Evolutionary conservation across 106 monocot genomes (phyloP).

Genomic region (Dendrobium chrysotoxum): DNA sequence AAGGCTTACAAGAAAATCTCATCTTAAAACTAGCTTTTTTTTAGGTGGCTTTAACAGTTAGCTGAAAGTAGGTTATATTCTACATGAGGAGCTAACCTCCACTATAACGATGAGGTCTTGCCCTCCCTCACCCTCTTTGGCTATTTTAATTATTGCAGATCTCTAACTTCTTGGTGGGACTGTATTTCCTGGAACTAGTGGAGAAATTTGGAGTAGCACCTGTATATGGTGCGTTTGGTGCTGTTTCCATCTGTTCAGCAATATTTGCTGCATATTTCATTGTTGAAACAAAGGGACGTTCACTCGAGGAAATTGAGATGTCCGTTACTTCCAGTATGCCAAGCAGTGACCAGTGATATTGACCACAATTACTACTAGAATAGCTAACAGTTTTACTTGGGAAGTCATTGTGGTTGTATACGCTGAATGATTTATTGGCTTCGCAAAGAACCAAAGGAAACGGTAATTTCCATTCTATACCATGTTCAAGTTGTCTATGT

Average conservation of each 20-base stretch:
- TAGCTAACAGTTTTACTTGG: too few species aligned
- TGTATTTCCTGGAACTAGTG: slow-evolving; percentile 70
- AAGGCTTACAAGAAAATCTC: not conserved
- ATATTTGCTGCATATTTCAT: slow-evolving; percentile 55
- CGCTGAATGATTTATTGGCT: not conserved
- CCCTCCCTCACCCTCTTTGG: too few species aligned
- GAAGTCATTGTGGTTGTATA: too few species aligned
- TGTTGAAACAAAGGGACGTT: slow-evolving; percentile 80
- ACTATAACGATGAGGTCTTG: too few species aligned
- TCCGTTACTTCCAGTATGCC: slow-evolving; percentile 18
- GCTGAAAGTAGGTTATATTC: too few species aligned
- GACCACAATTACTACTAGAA: not conserved
- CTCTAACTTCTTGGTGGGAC: slow-evolving; percentile 75
- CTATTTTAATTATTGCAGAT: slow-evolving; percentile 30
- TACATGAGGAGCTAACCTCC: too few species aligned
- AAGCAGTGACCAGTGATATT: not conserved
- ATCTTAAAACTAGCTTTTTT: not conserved
- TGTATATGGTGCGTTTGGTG: slow-evolving; percentile 76
- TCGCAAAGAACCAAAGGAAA: not conserved
- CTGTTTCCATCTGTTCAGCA: slow-evolving; percentile 59
- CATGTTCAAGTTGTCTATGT: not conserved
- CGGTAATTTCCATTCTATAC: not conserved
- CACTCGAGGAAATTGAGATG: slow-evolving; percentile 85
- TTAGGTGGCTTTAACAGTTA: too few species aligned
- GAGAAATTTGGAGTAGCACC: slow-evolving; percentile 59